phyloP scores from a whole-genome alignment of 805 yeast genomes.

The Kazachstania viticola region DNA sequence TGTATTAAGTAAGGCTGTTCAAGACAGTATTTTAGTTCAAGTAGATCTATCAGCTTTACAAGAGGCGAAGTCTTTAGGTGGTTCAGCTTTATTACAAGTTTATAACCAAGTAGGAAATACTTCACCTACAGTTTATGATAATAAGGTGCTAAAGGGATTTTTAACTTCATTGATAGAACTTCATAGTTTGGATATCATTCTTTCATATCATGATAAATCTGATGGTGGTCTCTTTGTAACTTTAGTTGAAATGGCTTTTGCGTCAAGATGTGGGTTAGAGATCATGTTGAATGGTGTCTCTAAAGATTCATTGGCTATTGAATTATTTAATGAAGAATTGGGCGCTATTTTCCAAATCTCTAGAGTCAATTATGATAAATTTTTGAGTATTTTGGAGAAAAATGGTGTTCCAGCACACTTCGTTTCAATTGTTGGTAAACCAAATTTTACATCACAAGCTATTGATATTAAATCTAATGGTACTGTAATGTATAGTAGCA shows the following conservation, averaged over 20 bases:
- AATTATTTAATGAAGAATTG: conserved; percentile 82
- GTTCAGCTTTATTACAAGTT: conserved; percentile 90
- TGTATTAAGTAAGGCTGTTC: conserved; percentile 40
- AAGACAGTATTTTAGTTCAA: conserved; percentile 53
- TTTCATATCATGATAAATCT: conserved; percentile 89
- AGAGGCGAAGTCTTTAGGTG: conserved; percentile 58
- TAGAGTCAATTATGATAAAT: conserved; percentile 39
- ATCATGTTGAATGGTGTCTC: conserved; percentile 33
- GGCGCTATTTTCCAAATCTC: conserved; percentile 92
- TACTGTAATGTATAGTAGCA: conserved; percentile 32
- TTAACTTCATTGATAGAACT: conserved; percentile 57
- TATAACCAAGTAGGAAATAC: conserved; percentile 75
- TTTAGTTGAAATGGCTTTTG: conserved; percentile 90
- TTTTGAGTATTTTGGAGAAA: conserved; percentile 41
- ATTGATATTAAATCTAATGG: conserved; percentile 34
- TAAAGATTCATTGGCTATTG: conserved; percentile 36
- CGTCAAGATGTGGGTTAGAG: conserved; percentile 78
- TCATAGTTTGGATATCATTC: conserved; percentile 52
- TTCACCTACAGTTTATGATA: conserved; percentile 74
- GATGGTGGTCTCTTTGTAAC: conserved; percentile 93
- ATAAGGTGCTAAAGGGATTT: conserved; percentile 52
- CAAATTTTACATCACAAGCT: conserved; percentile 40
- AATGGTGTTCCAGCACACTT: conserved; percentile 46
- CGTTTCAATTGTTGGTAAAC: conserved; percentile 59
- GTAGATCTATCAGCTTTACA: conserved; percentile 64